phyloP scores from a whole-genome alignment of 306 rosid species.

The Medicago truncatula region MtrunA17r5.0-ANR NC_053045.1:54337501-54338000 shows the following conservation, averaged over 20 bases:
- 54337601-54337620: conserved; percentile 57
- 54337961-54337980: conserved; percentile 6
- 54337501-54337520: conserved; percentile 11
- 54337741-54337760: conserved; percentile 56
- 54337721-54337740: conserved; percentile 38
- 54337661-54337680: conserved; percentile 25
- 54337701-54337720: conserved; percentile 35
- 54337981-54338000: conserved; percentile 1
- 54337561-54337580: too few species aligned
- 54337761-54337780: conserved; percentile 75
- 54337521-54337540: background rate
- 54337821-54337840: background rate
- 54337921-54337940: conserved; percentile 22
- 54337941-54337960: conserved; percentile 13
- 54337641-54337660: conserved; percentile 28
- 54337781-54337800: conserved; percentile 36
- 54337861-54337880: conserved; percentile 12
- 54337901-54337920: conserved; percentile 14
- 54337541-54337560: too few species aligned
- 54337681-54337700: conserved; percentile 51
- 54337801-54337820: too few species aligned
- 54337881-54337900: conserved; percentile 34
- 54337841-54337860: conserved; percentile 9
- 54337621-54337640: background rate
- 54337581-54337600: too few species aligned